Conservation (phyloP, 306 rosid species). For the Amphicarpaea edgeworthii region DNA sequence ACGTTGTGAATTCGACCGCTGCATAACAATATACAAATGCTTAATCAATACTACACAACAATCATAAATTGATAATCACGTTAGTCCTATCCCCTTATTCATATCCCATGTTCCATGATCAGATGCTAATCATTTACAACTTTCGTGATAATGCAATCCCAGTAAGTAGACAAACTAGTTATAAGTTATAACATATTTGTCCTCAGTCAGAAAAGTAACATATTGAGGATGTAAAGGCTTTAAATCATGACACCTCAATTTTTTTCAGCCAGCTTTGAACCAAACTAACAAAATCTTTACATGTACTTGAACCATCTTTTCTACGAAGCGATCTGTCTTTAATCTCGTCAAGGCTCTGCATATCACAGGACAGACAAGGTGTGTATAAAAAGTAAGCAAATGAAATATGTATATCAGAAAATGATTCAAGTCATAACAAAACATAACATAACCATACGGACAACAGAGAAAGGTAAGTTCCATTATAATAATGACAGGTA, state of each 20-base stretch:
- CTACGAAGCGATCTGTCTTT: slow-evolving; percentile 65
- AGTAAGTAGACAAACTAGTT: too few relatives aligned
- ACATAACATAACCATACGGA: neutral
- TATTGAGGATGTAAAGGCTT: slow-evolving; percentile 6
- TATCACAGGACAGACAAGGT: slow-evolving; percentile 41
- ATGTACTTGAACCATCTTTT: slow-evolving; percentile 63
- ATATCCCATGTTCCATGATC: slow-evolving; percentile 1
- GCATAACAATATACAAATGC: slow-evolving; percentile 42
- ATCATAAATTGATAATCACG: neutral
- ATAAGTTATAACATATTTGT: too few relatives aligned
- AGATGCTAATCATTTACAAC: neutral
- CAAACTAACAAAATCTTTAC: slow-evolving; percentile 78
- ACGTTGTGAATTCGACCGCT: slow-evolving; percentile 64
- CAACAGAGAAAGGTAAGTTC: too few relatives aligned
- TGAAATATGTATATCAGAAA: slow-evolving; percentile 22
- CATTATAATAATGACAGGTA: too few relatives aligned
- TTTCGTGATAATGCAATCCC: too few relatives aligned
- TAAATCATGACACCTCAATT: slow-evolving; percentile 62
- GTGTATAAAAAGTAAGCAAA: slow-evolving; percentile 31
- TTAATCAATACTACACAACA: slow-evolving; percentile 12
- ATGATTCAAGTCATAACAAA: slow-evolving; percentile 11
- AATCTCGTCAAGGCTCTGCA: slow-evolving; percentile 80
- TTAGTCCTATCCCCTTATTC: neutral
- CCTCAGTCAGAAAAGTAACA: too few relatives aligned
- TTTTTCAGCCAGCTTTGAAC: slow-evolving; percentile 76